phyloP scores from a whole-genome alignment of 2,329 filamentous ascomycete genomes.

The Lachnum nothofagi region DNA sequence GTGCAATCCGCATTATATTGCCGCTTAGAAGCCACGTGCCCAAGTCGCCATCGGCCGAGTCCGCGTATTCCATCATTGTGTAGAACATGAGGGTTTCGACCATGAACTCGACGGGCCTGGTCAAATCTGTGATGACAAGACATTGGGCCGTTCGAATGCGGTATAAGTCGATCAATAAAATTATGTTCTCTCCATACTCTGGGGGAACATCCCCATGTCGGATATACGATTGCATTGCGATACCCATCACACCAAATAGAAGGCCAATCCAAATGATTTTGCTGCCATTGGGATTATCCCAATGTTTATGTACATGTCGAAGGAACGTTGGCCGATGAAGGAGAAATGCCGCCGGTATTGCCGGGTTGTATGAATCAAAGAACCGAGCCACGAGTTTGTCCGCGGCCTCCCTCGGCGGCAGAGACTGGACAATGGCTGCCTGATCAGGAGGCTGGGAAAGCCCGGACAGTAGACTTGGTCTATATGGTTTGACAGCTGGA shows the following conservation, averaged over 20 bases:
- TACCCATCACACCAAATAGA: constrained; percentile 34
- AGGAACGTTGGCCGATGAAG: constrained; percentile 49
- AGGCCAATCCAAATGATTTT: constrained; percentile 48
- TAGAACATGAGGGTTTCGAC: constrained; percentile 46
- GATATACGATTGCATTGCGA: constrained; percentile 40
- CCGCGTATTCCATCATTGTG: constrained; percentile 39
- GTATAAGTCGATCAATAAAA: constrained; percentile 44
- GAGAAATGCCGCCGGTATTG: constrained; percentile 43
- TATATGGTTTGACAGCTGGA: constrained; percentile 7
- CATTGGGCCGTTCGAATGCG: constrained; percentile 49
- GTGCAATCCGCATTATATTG: constrained; percentile 48
- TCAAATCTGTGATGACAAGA: constrained; percentile 45
- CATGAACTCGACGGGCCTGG: constrained; percentile 42
- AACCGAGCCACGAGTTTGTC: constrained; percentile 49
- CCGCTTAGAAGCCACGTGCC: constrained; percentile 50
- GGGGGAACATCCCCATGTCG: constrained; percentile 43
- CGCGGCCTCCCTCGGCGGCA: constrained; percentile 43
- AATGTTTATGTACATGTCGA: constrained; percentile 41
- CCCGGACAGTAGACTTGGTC: constrained; percentile 29
- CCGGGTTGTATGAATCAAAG: constrained; percentile 48
- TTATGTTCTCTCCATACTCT: constrained; percentile 40
- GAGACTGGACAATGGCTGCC: constrained; percentile 41
- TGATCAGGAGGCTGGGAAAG: constrained; percentile 36
- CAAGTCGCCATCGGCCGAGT: constrained; percentile 48
- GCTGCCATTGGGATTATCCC: constrained; percentile 37